Evolutionary conservation across 108 stramenopile species (phyloP).

Genomic region (Skeletonema costatum): DNA sequence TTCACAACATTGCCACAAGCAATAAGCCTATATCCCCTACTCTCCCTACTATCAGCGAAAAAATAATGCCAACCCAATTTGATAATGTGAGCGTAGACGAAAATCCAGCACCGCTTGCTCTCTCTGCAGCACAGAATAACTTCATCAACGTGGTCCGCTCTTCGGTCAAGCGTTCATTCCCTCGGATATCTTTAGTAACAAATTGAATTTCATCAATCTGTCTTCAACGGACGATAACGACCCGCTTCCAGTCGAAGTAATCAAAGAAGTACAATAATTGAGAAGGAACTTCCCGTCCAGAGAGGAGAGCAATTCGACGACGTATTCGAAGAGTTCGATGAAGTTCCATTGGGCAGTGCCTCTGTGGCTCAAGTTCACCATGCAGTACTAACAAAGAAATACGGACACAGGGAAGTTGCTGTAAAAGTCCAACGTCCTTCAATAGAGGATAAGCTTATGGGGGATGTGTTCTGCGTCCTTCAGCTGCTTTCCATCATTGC

Average conservation of each 20-base stretch:
- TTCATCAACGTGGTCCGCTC: too few species aligned
- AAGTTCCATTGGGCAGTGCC: constrained; percentile 76
- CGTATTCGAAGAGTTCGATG: constrained; percentile 90
- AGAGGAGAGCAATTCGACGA: constrained; percentile 39
- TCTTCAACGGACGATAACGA: not conserved
- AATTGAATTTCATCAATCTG: too few species aligned
- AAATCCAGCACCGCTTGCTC: too few species aligned
- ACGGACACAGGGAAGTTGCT: constrained; percentile 88
- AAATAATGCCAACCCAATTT: too few species aligned
- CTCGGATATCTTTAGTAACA: too few species aligned
- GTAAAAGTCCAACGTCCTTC: constrained; percentile 95
- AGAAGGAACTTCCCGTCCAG: not conserved
- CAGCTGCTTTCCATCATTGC: not conserved
- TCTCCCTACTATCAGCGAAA: too few species aligned
- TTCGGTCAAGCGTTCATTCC: too few species aligned
- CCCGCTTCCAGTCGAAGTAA: not conserved
- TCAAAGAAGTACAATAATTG: not conserved
- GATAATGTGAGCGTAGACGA: too few species aligned
- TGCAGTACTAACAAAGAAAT: constrained; percentile 78
- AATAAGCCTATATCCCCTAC: too few species aligned
- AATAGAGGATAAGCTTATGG: constrained; percentile 91
- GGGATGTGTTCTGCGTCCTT: constrained; percentile 77
- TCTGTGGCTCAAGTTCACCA: constrained; percentile 93
- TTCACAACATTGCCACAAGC: too few species aligned
- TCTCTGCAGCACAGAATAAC: too few species aligned